Evolutionary conservation across 2,329 filamentous ascomycete species (phyloP).

Genomic region (Diaporthe ampelina): DNA sequence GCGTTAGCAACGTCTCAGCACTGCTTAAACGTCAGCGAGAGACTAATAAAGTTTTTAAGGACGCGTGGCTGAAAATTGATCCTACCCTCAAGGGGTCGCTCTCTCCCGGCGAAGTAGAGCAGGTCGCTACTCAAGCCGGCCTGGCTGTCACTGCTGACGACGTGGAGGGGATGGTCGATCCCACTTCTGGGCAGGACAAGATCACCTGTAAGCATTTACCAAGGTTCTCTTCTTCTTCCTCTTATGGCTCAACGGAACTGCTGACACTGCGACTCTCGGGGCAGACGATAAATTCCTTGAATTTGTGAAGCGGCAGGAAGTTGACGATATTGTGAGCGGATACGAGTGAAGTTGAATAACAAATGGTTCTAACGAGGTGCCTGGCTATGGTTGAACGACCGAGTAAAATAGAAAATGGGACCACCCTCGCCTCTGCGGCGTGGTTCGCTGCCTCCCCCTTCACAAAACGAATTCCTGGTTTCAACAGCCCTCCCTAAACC

Average conservation of each 20-base stretch:
- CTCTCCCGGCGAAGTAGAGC: slow-evolving; percentile 51
- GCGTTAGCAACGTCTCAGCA: slow-evolving; percentile 40
- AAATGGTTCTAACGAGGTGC: not conserved
- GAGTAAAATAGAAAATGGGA: too few species aligned
- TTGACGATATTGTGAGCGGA: slow-evolving; percentile 47
- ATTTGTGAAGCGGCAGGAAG: slow-evolving; percentile 52
- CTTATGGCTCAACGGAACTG: not conserved
- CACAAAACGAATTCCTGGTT: too few species aligned
- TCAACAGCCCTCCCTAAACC: too few species aligned
- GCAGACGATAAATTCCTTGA: slow-evolving; percentile 53
- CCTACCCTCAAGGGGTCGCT: slow-evolving; percentile 52
- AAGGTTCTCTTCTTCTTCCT: not conserved
- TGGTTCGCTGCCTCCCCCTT: too few species aligned
- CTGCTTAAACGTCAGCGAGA: slow-evolving; percentile 39
- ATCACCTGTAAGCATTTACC: slow-evolving; percentile 51
- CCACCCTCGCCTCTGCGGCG: too few species aligned
- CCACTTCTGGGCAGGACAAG: slow-evolving; percentile 53
- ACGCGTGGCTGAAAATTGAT: slow-evolving; percentile 54
- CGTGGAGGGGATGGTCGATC: slow-evolving; percentile 51
- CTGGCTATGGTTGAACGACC: not conserved
- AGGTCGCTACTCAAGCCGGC: slow-evolving; percentile 51
- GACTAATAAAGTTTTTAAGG: slow-evolving; percentile 41
- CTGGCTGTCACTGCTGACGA: slow-evolving; percentile 52
- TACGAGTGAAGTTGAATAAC: slow-evolving; percentile 37
- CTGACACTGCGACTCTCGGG: slow-evolving; percentile 18